phyloP scores from a whole-genome alignment of 805 yeast species.

The Suhomyces sp. region DNA sequence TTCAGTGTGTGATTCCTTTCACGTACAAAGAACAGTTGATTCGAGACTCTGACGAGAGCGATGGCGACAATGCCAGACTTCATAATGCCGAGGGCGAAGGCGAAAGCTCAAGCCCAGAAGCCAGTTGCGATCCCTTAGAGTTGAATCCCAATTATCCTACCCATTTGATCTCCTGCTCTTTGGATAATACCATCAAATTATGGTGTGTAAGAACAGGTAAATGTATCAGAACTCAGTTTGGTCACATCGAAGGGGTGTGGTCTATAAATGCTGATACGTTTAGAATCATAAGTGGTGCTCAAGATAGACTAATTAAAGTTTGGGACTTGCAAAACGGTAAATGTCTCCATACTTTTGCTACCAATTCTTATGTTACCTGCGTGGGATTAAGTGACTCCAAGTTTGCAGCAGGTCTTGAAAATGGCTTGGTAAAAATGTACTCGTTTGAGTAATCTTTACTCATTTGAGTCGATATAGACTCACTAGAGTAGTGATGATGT shows the following conservation, averaged over 20 bases:
- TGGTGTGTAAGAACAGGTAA: slow-evolving; percentile 88
- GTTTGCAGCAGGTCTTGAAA: slow-evolving; percentile 86
- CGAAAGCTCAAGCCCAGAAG: neutral
- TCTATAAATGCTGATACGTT: slow-evolving; percentile 94
- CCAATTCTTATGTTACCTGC: slow-evolving; percentile 56
- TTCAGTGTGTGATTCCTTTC: slow-evolving; percentile 87
- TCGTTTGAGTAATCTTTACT: slow-evolving; percentile 62
- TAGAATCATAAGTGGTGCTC: slow-evolving; percentile 91
- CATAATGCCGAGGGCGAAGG: neutral
- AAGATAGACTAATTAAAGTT: slow-evolving; percentile 82
- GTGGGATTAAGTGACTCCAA: slow-evolving; percentile 88
- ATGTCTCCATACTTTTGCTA: slow-evolving; percentile 90
- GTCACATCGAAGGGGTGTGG: slow-evolving; percentile 99
- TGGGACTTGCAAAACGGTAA: slow-evolving; percentile 96
- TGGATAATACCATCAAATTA: slow-evolving; percentile 88
- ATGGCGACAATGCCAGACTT: neutral
- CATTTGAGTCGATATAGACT: slow-evolving; percentile 53
- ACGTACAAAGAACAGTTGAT: slow-evolving; percentile 61
- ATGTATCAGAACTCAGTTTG: slow-evolving; percentile 92
- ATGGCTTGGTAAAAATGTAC: slow-evolving; percentile 82
- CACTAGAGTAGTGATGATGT: slow-evolving; percentile 8
- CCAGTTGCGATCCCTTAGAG: slow-evolving; percentile 5
- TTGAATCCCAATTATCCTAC: slow-evolving; percentile 56
- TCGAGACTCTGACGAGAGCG: slow-evolving; percentile 41
- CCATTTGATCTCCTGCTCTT: slow-evolving; percentile 79